Base-by-base conservation (phyloP, 2,329 filamentous ascomycete species). In the Trichocomaceae sp. region DNA sequence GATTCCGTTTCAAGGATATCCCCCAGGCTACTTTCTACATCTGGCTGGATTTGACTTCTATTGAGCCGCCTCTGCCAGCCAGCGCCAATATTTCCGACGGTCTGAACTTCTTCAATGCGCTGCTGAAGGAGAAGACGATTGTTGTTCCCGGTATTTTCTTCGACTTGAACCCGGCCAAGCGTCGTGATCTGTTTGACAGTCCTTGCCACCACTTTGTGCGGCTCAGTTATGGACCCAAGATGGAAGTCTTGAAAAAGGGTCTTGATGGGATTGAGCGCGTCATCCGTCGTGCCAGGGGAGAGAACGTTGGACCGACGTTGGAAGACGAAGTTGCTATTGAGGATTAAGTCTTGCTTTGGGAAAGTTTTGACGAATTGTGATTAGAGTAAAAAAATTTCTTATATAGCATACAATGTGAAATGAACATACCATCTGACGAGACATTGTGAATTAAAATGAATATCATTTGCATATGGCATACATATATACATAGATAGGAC, bases 91-190 rank as follows among this genome's bases (percentile, higher is more conserved):
- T 97, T 70, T 86, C 87, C 57, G 92, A 97, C 69, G 92, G 92
- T 8, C 77, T 97, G 66, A 96, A 95, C 77, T 97, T 97, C 81
- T 96, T 97, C 83, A 84, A 93, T 70, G 90, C 90, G 29, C 93
- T 93, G 68, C 77, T 97, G 45, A 84, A 88, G 66, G 90, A 96
- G 78, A 95, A 95, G 79, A 89, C 95, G 62, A 96, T 96, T 66
- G 90, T 96, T 17, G 92, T 97, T 4, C 92, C 92, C 0, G 92
- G 92, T 57, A 97, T 97, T 72, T 97, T 97, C 81, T 97, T 97
- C 70, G 92, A 97, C 66, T 75, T 97, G 60, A 97, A 97, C 76
- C 92, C 92, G 3, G 86, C 87, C 35, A 87, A 90, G 70, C 82
- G 92, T 61, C 81, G 92, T 69, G 92, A 97, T 71, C 73, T 97